phyloP scores from a whole-genome alignment of 352 stramenopile genomes.

The Blastocystis sp. region DNA sequence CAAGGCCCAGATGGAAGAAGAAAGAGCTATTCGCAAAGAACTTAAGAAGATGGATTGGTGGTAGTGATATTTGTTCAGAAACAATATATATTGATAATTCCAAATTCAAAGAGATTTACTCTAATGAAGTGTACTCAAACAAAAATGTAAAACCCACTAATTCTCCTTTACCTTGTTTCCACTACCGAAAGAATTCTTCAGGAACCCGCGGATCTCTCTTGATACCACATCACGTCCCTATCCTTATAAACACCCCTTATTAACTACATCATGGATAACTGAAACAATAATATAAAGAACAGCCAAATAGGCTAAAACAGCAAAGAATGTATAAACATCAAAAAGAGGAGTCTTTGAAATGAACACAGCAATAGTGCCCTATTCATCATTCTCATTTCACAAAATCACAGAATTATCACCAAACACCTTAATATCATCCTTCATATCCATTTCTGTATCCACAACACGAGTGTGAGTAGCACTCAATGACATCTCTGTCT shows the following conservation, averaged over 20 bases:
- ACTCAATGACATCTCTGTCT: neutral
- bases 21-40: neutral
- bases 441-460: slow-evolving; percentile 35
- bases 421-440: slow-evolving; percentile 58
- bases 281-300: neutral
- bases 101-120: slow-evolving; percentile 32
- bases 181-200: neutral
- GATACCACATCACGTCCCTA: neutral
- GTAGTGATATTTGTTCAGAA: neutral
- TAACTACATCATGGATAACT: neutral
- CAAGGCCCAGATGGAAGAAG: neutral
- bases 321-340: slow-evolving; percentile 43
- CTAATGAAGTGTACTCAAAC: neutral
- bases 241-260: neutral
- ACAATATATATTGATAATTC: neutral
- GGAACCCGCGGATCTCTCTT: neutral
- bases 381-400: neutral
- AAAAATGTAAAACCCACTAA: neutral
- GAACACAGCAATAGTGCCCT: slow-evolving; percentile 13
- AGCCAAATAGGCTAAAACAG: neutral
- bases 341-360: slow-evolving; percentile 31
- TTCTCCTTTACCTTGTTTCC: slow-evolving; percentile 8
- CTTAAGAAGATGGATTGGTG: slow-evolving; percentile 8
- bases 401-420: neutral
- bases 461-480: neutral